These are phyloP conservation scores for Cyberlindnera maclurae DNA, from an alignment of 805 yeast genomes.

Conservation along the genomic window DNA sequence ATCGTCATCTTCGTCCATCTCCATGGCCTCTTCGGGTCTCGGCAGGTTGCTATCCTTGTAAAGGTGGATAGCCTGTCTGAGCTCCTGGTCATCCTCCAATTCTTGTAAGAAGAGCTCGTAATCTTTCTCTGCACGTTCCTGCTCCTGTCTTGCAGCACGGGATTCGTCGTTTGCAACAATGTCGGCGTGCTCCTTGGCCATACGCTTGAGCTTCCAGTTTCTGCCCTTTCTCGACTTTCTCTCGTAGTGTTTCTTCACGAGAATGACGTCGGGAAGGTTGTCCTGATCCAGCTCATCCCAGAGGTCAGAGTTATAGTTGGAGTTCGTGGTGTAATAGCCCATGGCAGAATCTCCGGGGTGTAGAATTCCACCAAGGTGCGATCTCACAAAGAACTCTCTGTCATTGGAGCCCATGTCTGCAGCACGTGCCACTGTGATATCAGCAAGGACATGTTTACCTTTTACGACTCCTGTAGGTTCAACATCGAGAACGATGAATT, in stretches of 20 bases:
- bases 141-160: conserved; percentile 79
- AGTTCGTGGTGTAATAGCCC: conserved; percentile 81
- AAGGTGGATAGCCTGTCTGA: conserved; percentile 83
- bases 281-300: conserved; percentile 63
- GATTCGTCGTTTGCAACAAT: conserved; percentile 67
- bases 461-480: conserved; percentile 80
- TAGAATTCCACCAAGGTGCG: conserved; percentile 89
- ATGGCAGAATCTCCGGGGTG: conserved; percentile 95
- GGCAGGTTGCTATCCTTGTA: conserved; percentile 59
- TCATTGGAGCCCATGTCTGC: conserved; percentile 85
- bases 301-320: conserved; percentile 82
- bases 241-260: conserved; percentile 83
- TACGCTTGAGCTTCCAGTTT: conserved; percentile 90
- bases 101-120: conserved; percentile 95
- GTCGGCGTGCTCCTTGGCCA: conserved; percentile 94
- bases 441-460: conserved; percentile 81
- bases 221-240: conserved; percentile 75
- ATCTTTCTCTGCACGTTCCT: conserved; percentile 88
- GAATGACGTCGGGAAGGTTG: conserved; percentile 74
- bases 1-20: conserved; percentile 53
- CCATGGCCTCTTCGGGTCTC: conserved; percentile 44
- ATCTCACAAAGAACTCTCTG: conserved; percentile 71
- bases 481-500: conserved; percentile 86
- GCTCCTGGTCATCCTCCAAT: conserved; percentile 92
- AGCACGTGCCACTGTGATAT: conserved; percentile 84